These are phyloP conservation scores for Fusarium illudens DNA, from an alignment of 2,329 filamentous ascomycete species.

Conservation along the genomic window DNA sequence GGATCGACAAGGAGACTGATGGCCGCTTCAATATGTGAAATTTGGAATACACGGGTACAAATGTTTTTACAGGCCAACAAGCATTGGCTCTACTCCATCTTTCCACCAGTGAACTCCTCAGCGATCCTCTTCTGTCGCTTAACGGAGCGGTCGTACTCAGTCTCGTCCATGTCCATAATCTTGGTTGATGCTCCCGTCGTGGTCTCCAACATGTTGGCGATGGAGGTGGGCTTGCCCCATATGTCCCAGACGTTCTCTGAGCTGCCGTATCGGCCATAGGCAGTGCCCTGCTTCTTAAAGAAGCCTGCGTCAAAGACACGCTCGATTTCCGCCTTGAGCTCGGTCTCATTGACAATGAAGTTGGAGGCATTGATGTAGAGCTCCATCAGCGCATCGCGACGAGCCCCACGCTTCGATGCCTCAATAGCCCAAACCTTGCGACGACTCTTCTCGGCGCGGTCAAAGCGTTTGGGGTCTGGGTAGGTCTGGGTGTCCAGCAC, in stretches of 20 bases:
- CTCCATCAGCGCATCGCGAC: slow-evolving; percentile 78
- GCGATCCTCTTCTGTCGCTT: slow-evolving; percentile 64
- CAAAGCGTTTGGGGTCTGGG: slow-evolving; percentile 70
- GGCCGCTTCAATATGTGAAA: slow-evolving; percentile 20
- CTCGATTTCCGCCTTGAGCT: slow-evolving; percentile 79
- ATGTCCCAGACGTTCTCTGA: slow-evolving; percentile 64
- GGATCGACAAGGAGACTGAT: not conserved
- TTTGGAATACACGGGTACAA: slow-evolving; percentile 39
- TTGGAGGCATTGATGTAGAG: slow-evolving; percentile 88
- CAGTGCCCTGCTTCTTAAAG: slow-evolving; percentile 53
- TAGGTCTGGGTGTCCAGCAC: slow-evolving; percentile 59
- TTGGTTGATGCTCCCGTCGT: slow-evolving; percentile 48
- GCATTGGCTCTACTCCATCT: slow-evolving; percentile 53
- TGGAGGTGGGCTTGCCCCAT: slow-evolving; percentile 55
- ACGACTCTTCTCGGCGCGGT: slow-evolving; percentile 58
- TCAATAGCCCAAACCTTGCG: slow-evolving; percentile 55
- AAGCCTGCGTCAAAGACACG: slow-evolving; percentile 74
- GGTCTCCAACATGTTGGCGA: slow-evolving; percentile 55
- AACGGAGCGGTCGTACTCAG: slow-evolving; percentile 55
- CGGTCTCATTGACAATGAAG: slow-evolving; percentile 85
- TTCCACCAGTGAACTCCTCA: slow-evolving; percentile 68
- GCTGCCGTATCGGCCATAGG: slow-evolving; percentile 43
- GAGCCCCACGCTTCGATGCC: slow-evolving; percentile 61
- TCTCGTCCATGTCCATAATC: slow-evolving; percentile 48
- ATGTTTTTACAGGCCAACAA: slow-evolving; percentile 40